A percentile compares a stretch with the other conserved stretches of the same genome.
Evolutionary conservation across 1,284 basidiomycete species (phyloP).

Genomic region (Leccinum colubrinum): DNA sequence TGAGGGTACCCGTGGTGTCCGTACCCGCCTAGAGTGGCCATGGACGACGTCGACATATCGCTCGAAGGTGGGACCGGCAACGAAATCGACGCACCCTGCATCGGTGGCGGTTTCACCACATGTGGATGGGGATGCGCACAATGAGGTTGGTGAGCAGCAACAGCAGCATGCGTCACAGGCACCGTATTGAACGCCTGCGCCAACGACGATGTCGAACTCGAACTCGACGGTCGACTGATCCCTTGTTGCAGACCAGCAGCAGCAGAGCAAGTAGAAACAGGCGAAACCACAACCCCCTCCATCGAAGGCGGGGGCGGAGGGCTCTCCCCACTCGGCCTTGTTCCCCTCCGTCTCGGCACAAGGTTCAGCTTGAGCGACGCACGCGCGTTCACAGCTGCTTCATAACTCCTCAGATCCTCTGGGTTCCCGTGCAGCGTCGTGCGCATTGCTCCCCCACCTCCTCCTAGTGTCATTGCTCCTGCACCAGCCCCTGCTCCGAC

Average conservation of each 20-base stretch:
- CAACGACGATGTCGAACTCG: slow-evolving; percentile 35
- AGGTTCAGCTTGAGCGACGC: slow-evolving; percentile 48
- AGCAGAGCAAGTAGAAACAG: not conserved
- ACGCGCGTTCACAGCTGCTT: slow-evolving; percentile 70
- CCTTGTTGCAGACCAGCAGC: slow-evolving; percentile 13
- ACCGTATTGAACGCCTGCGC: slow-evolving; percentile 35
- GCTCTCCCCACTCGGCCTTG: slow-evolving; percentile 9
- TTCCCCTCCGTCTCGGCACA: slow-evolving; percentile 27
- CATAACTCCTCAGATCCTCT: slow-evolving; percentile 69
- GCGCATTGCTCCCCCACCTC: slow-evolving; percentile 19
- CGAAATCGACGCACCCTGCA: slow-evolving; percentile 26
- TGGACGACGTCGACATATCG: not conserved
- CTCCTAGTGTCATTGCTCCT: not conserved
- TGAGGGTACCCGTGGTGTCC: slow-evolving; percentile 5
- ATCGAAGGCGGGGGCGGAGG: slow-evolving; percentile 17
- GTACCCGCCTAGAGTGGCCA: not conserved
- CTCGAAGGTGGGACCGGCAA: slow-evolving; percentile 21
- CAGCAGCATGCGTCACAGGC: slow-evolving; percentile 2
- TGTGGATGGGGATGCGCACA: not conserved
- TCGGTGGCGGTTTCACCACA: slow-evolving; percentile 27
- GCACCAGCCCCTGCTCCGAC: not conserved
- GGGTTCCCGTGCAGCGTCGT: slow-evolving; percentile 42
- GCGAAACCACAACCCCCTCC: not conserved
- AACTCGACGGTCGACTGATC: slow-evolving; percentile 35
- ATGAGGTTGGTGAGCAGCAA: slow-evolving; percentile 5